A percentile compares a stretch with the other conserved stretches of the same genome.
These are phyloP conservation scores for Ogataea parapolymorpha DNA, from an alignment of 805 yeast genomes.

Conservation along the genomic window DNA sequence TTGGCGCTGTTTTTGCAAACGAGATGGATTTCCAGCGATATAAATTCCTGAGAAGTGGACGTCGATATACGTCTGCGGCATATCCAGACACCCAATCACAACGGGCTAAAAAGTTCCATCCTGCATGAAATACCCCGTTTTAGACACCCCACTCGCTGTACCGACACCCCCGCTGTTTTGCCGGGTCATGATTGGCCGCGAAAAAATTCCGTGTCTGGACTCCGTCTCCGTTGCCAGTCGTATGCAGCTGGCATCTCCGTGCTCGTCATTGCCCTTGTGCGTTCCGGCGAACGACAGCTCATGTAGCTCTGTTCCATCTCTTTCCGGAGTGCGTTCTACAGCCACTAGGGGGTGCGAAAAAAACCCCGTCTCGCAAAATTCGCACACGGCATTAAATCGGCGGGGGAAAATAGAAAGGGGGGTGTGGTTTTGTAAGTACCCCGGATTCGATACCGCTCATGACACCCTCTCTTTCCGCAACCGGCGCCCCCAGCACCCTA, in stretches of 20 bases:
- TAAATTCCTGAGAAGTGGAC: neutral
- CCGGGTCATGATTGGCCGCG: conserved; percentile 4
- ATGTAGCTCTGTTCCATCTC: neutral
- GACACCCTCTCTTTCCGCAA: no score
- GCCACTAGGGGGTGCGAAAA: neutral
- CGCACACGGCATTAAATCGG: neutral
- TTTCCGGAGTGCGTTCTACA: neutral
- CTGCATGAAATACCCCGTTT: conserved; percentile 6
- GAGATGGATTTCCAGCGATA: neutral
- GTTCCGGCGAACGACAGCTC: neutral
- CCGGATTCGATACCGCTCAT: neutral
- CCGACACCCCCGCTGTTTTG: conserved; percentile 7
- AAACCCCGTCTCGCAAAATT: neutral
- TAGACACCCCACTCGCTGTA: conserved; percentile 9
- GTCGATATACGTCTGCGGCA: conserved; percentile 2
- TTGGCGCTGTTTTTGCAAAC: conserved; percentile 5
- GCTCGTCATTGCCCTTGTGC: conserved; percentile 1
- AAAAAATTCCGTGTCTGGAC: neutral
- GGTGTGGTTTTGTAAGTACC: neutral
- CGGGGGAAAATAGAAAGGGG: neutral
- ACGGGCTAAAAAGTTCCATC: neutral
- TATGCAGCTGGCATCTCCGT: conserved; percentile 2
- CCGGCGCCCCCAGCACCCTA: no score
- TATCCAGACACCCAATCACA: conserved; percentile 3
- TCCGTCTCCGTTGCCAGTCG: conserved; percentile 9